These are phyloP conservation scores for Phyllachora maydis DNA, from an alignment of 2,329 filamentous ascomycete genomes.

Conservation along the genomic window DNA sequence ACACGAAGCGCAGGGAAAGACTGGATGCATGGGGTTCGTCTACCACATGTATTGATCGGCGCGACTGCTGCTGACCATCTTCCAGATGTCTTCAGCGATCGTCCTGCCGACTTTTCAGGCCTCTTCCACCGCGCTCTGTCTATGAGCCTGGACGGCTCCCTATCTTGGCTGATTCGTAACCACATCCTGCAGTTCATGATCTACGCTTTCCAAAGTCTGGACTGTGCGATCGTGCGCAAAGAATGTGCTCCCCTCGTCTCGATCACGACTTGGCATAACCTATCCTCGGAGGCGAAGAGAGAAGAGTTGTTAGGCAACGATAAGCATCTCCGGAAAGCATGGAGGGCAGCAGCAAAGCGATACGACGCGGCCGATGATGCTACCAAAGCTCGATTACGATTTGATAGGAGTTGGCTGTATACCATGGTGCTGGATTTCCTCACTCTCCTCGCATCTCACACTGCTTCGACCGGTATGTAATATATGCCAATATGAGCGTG, in stretches of 20 bases:
- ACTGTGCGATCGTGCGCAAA: conserved; percentile 74
- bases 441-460: conserved; percentile 42
- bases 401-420: conserved; percentile 89
- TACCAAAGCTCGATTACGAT: conserved; percentile 59
- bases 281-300: conserved; percentile 56
- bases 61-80: no score
- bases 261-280: conserved; percentile 87
- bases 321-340: conserved; percentile 65
- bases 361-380: conserved; percentile 72
- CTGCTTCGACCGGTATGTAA: conserved; percentile 20
- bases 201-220: conserved; percentile 80
- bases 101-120: conserved; percentile 63
- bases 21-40: conserved; percentile 81
- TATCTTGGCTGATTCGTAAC: conserved; percentile 47
- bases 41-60: conserved; percentile 16
- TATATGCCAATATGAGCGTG: neutral
- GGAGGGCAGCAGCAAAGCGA: conserved; percentile 70
- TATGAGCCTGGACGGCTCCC: conserved; percentile 54
- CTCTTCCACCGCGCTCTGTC: conserved; percentile 82
- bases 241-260: conserved; percentile 92
- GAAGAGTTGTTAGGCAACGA: conserved; percentile 54
- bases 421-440: conserved; percentile 71
- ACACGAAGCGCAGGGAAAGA: conserved; percentile 73
- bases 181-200: conserved; percentile 84
- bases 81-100: conserved; percentile 57